Conservation (phyloP, 495 filamentous ascomycete species). For the Collariella sp. region DNA sequence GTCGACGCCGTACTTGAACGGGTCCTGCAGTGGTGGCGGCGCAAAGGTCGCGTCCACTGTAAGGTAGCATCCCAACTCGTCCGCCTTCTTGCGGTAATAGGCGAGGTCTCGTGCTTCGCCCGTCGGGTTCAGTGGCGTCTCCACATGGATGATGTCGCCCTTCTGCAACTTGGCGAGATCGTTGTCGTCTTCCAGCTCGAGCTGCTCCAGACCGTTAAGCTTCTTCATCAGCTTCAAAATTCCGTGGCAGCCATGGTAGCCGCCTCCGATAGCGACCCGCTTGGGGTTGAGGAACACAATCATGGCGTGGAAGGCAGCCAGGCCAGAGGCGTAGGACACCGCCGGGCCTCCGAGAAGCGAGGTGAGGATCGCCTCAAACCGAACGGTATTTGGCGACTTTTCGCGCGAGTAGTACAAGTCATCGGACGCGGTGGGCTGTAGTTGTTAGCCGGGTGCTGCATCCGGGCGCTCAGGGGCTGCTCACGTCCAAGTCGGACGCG, state of each 20-base stretch:
- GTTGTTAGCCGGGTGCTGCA: neutral
- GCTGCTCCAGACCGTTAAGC: conserved; percentile 58
- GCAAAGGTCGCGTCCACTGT: conserved; percentile 87
- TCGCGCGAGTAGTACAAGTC: conserved; percentile 68
- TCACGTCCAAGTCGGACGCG: conserved; percentile 38
- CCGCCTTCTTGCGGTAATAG: conserved; percentile 61
- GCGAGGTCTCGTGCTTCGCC: conserved; percentile 69
- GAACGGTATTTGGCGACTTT: conserved; percentile 62
- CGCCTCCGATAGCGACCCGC: conserved; percentile 66
- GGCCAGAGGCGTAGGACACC: conserved; percentile 74
- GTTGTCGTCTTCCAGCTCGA: conserved; percentile 47
- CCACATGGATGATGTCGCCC: conserved; percentile 84
- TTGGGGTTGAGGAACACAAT: conserved; percentile 69
- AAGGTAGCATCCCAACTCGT: conserved; percentile 61
- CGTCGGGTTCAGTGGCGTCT: conserved; percentile 85
- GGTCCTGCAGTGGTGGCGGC: conserved; percentile 83
- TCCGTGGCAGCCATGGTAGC: conserved; percentile 91
- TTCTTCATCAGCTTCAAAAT: conserved; percentile 62
- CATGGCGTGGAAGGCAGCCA: conserved; percentile 78
- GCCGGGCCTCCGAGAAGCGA: conserved; percentile 59
- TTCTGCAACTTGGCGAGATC: conserved; percentile 42
- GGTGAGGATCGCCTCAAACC: conserved; percentile 75
- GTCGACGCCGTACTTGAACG: conserved; percentile 72
- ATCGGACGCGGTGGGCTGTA: conserved; percentile 31
- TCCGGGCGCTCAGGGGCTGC: conserved; percentile 1